These are phyloP conservation scores for Coemansia sp. DNA, from an alignment of 192 early-diverging fungal species.

Conservation along the genomic window DNA sequence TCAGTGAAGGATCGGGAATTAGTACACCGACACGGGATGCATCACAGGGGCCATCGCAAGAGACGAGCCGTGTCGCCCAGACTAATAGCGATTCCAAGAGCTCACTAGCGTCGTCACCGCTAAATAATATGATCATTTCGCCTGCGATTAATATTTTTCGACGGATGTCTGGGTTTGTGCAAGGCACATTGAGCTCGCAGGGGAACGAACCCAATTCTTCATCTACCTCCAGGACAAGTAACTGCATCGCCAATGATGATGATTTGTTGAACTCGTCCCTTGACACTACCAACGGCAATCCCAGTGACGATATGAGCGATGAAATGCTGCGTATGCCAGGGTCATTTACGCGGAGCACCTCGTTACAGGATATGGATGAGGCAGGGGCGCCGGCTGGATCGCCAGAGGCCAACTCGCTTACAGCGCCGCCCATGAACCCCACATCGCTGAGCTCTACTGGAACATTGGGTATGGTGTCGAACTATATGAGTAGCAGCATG, in stretches of 20 bases:
- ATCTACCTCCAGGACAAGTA: conserved; percentile 2
- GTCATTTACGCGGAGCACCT: background rate
- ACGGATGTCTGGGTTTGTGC: conserved; percentile 45
- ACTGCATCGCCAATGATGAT: conserved; percentile 1
- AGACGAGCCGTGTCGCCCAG: background rate
- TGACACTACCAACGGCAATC: background rate
- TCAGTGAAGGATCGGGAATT: background rate
- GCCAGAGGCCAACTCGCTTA: conserved; percentile 37
- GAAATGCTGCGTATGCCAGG: conserved; percentile 7
- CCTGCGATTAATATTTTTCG: conserved; percentile 44
- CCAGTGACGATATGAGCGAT: background rate
- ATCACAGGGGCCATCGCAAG: background rate
- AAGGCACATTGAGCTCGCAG: conserved; percentile 26
- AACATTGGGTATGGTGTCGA: conserved; percentile 3
- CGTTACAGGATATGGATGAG: conserved; percentile 1
- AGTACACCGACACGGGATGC: conserved; percentile 5
- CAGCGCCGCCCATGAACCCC: conserved; percentile 52
- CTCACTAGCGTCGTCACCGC: conserved; percentile 29
- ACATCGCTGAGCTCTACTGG: conserved; percentile 22
- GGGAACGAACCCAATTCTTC: conserved; percentile 9
- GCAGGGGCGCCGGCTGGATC: conserved; percentile 22
- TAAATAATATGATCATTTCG: conserved; percentile 42
- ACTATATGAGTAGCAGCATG: conserved; percentile 15
- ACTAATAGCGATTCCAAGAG: background rate
- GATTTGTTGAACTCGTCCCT: background rate